phyloP scores from a whole-genome alignment of 306 rosid species.

The Lupinus albus region DNA sequence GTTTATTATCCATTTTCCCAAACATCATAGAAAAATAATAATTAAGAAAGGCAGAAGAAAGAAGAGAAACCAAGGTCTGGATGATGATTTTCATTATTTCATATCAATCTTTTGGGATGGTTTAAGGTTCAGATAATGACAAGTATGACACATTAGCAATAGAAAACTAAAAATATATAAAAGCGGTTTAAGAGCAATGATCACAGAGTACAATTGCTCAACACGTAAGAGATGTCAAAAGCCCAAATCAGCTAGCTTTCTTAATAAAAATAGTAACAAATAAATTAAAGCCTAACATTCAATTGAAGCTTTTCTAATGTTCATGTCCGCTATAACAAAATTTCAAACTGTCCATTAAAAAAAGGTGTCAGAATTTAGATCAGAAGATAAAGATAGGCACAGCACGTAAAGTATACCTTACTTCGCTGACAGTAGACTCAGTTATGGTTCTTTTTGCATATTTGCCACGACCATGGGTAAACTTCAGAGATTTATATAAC shows the following conservation, averaged over 20 bases:
- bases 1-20: not conserved
- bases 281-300: slow-evolving; percentile 15
- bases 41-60: not conserved
- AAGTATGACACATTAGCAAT: slow-evolving; percentile 4
- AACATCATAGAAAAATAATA: not conserved
- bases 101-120: not conserved
- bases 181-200: not conserved
- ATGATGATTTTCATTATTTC: not conserved
- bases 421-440: slow-evolving; percentile 86
- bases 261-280: slow-evolving; percentile 15
- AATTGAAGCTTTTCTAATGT: slow-evolving; percentile 5
- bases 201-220: not conserved
- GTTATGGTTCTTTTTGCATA: slow-evolving; percentile 65
- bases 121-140: not conserved
- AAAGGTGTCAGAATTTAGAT: slow-evolving; percentile 3
- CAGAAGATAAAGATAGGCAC: slow-evolving; percentile 12
- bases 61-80: not conserved
- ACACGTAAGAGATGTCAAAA: not conserved
- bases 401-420: slow-evolving; percentile 55
- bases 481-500: slow-evolving; percentile 87
- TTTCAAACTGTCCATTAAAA: slow-evolving; percentile 18
- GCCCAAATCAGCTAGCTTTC: not conserved
- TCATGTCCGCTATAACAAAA: slow-evolving; percentile 25
- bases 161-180: not conserved
- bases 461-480: slow-evolving; percentile 98